Evolutionary conservation across 2,329 filamentous ascomycete genomes (phyloP).

Genomic region (Sporothrix euskadiensis): DNA sequence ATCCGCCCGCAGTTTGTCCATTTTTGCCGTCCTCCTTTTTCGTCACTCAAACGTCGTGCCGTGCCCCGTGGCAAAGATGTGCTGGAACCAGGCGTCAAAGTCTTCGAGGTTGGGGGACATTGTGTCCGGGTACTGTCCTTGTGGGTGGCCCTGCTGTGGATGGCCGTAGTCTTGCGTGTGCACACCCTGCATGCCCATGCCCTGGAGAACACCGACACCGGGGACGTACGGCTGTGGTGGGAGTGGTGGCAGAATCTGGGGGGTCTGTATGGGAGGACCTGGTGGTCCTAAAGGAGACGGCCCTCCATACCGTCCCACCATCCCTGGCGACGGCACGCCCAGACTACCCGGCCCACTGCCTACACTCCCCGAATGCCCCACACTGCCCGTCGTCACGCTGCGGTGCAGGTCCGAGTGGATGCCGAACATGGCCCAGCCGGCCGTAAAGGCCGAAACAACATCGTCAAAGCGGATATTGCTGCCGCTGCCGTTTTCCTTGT

Average conservation of each 20-base stretch:
- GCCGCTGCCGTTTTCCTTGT: background rate
- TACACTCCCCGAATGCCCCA: background rate
- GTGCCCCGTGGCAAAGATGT: constrained; percentile 28
- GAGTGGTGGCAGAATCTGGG: background rate
- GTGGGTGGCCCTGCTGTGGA: background rate
- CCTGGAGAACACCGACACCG: background rate
- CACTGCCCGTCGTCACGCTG: background rate
- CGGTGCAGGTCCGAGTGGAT: constrained; percentile 27
- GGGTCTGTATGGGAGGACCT: background rate
- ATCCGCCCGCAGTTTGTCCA: no score
- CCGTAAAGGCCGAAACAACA: constrained; percentile 30
- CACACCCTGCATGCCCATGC: background rate
- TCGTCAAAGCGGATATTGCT: constrained; percentile 30
- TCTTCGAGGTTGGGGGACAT: constrained; percentile 29
- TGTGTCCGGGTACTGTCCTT: background rate
- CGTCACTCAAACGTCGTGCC: constrained; percentile 22
- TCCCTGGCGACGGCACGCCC: background rate
- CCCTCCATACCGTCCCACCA: background rate
- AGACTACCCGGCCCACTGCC: background rate
- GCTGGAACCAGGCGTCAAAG: constrained; percentile 34
- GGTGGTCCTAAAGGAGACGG: background rate
- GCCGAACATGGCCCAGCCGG: constrained; percentile 31
- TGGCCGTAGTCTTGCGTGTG: background rate
- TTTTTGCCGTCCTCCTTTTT: no score
- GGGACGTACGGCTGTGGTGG: background rate